Percentiles rank a stretch among this genome's conserved stretches.
phyloP scores from a whole-genome alignment of 352 stramenopile species.

The Pythium vanterpoolii region DNA sequence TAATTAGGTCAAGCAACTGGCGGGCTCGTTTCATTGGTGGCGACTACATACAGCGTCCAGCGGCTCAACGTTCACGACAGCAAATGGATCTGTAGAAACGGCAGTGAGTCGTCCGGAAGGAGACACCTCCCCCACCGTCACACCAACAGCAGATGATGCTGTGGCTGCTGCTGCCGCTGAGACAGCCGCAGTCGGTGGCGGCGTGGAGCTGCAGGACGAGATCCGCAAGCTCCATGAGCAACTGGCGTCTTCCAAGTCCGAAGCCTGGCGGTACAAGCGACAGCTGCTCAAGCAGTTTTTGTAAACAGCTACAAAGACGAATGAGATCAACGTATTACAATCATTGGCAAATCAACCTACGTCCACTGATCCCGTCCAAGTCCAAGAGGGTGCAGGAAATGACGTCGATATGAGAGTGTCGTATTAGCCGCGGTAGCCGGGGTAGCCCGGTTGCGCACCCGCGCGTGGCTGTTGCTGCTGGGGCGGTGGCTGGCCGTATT shows the following conservation, averaged over 20 bases:
- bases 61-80: too few relatives aligned
- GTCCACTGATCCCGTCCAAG: too few relatives aligned
- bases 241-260: slow-evolving; percentile 59
- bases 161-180: background rate
- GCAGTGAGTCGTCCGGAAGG: background rate
- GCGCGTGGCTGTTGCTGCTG: slow-evolving; percentile 20
- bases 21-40: slow-evolving; percentile 18
- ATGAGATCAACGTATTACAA: background rate
- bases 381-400: too few relatives aligned
- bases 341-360: too few relatives aligned
- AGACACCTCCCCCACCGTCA: background rate
- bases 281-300: slow-evolving; percentile 78
- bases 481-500: slow-evolving; percentile 15
- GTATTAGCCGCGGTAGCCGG: slow-evolving; percentile 42
- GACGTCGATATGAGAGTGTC: too few relatives aligned
- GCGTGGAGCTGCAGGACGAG: slow-evolving; percentile 49
- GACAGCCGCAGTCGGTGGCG: background rate
- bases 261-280: slow-evolving; percentile 72
- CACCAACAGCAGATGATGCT: background rate
- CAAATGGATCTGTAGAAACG: background rate
- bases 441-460: slow-evolving; percentile 23
- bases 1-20: slow-evolving; percentile 16
- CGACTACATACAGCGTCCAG: background rate
- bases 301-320: slow-evolving; percentile 8
- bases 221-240: slow-evolving; percentile 71